These are phyloP conservation scores for Candida awuae DNA, from an alignment of 805 yeast species.

Conservation along the genomic window DNA sequence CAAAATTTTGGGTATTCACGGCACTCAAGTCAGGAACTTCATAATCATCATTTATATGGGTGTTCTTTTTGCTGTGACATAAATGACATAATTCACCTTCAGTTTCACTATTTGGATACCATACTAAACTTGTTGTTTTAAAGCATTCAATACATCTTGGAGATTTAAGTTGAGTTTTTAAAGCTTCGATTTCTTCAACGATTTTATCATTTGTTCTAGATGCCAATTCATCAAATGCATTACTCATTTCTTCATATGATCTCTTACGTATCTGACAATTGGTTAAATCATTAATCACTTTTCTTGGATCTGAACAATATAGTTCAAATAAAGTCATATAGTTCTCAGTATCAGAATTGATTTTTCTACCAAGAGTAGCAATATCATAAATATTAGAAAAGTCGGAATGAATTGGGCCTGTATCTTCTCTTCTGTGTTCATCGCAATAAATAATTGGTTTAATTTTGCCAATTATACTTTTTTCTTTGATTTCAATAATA, in stretches of 20 bases:
- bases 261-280: constrained; percentile 11
- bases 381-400: constrained; percentile 23
- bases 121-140: constrained; percentile 4
- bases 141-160: constrained; percentile 4
- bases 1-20: constrained; percentile 1
- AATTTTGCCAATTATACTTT: constrained; percentile 31
- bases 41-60: background rate
- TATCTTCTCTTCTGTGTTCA: constrained; percentile 23
- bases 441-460: constrained; percentile 39
- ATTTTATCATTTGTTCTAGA: background rate
- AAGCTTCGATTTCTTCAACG: background rate
- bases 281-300: background rate
- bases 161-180: background rate
- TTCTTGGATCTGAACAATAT: constrained; percentile 32
- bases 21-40: constrained; percentile 3
- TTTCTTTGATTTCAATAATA: constrained; percentile 19
- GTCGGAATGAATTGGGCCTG: constrained; percentile 1
- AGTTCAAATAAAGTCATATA: constrained; percentile 34
- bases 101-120: constrained; percentile 1
- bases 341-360: constrained; percentile 16
- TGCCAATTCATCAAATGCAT: constrained; percentile 4
- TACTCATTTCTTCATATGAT: constrained; percentile 6
- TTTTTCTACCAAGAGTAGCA: constrained; percentile 27
- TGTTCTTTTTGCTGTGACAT: background rate
- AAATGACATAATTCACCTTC: constrained; percentile 6